Evolutionary conservation across 2,329 filamentous ascomycete species (phyloP).

Genomic region (Xylariaceae sp.): DNA sequence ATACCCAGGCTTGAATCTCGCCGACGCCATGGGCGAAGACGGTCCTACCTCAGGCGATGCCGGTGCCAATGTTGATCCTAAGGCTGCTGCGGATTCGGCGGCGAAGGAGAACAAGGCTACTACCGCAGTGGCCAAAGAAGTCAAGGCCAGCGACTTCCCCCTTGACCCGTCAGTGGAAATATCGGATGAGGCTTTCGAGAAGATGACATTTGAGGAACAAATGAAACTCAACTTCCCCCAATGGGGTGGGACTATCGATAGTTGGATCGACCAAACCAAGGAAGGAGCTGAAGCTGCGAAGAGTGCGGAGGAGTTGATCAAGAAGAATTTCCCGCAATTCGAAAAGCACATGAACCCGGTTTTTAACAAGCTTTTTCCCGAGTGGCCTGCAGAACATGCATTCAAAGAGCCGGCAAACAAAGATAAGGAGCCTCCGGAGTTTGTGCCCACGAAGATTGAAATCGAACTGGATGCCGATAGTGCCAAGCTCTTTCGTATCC

Average conservation of each 20-base stretch:
- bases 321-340: slow-evolving; percentile 76
- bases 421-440: slow-evolving; percentile 57
- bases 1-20: slow-evolving; percentile 40
- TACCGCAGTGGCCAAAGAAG: slow-evolving; percentile 4
- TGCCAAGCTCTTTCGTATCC: slow-evolving; percentile 77
- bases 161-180: slow-evolving; percentile 19
- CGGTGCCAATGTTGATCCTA: neutral
- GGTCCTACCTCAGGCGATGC: neutral
- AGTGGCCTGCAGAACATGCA: slow-evolving; percentile 70
- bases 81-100: neutral
- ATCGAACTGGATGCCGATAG: slow-evolving; percentile 83
- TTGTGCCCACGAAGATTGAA: slow-evolving; percentile 81
- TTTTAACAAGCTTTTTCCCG: slow-evolving; percentile 78
- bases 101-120: neutral
- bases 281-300: slow-evolving; percentile 63
- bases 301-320: slow-evolving; percentile 68
- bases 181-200: slow-evolving; percentile 34
- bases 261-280: slow-evolving; percentile 33
- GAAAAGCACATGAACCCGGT: slow-evolving; percentile 67
- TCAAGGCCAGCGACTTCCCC: slow-evolving; percentile 16
- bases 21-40: slow-evolving; percentile 7
- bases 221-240: slow-evolving; percentile 41
- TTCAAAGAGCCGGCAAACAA: slow-evolving; percentile 74
- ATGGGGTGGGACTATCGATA: slow-evolving; percentile 38
- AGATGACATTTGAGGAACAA: slow-evolving; percentile 36